These are phyloP conservation scores for Tricholoma saponaceum DNA, from an alignment of 768 basidiomycete genomes.

Conservation along the genomic window DNA sequence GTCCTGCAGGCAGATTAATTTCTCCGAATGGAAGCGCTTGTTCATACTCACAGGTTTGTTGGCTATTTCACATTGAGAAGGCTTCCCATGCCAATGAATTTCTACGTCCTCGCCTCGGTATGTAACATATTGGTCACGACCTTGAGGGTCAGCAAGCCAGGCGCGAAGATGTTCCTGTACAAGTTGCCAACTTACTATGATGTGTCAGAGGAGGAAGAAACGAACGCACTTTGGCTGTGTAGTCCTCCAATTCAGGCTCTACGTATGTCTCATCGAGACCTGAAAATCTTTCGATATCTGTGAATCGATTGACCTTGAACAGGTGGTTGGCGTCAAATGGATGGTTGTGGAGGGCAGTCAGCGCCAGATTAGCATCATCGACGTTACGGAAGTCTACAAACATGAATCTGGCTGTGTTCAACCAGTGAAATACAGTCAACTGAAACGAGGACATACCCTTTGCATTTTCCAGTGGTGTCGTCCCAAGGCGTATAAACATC, in stretches of 20 bases:
- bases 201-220: not conserved
- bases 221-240: constrained; percentile 59
- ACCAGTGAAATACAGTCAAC: not conserved
- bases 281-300: constrained; percentile 82
- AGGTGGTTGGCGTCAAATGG: constrained; percentile 86
- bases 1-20: constrained; percentile 44
- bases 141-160: constrained; percentile 90
- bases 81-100: constrained; percentile 91
- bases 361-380: constrained; percentile 68
- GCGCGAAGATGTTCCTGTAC: constrained; percentile 88
- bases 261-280: constrained; percentile 73
- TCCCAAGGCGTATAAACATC: constrained; percentile 90
- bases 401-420: constrained; percentile 49
- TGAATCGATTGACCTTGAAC: constrained; percentile 82
- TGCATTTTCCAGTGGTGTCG: constrained; percentile 75
- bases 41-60: constrained; percentile 63
- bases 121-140: constrained; percentile 94
- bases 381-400: constrained; percentile 76
- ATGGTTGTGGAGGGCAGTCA: constrained; percentile 66
- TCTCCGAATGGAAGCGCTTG: constrained; percentile 6
- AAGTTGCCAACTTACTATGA: not conserved
- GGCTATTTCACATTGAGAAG: constrained; percentile 79
- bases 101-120: constrained; percentile 90
- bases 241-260: constrained; percentile 73
- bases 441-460: constrained; percentile 64